These are phyloP conservation scores for Neoboletus brunneissimus DNA, from an alignment of 768 basidiomycete genomes.

Conservation along the genomic window DNA sequence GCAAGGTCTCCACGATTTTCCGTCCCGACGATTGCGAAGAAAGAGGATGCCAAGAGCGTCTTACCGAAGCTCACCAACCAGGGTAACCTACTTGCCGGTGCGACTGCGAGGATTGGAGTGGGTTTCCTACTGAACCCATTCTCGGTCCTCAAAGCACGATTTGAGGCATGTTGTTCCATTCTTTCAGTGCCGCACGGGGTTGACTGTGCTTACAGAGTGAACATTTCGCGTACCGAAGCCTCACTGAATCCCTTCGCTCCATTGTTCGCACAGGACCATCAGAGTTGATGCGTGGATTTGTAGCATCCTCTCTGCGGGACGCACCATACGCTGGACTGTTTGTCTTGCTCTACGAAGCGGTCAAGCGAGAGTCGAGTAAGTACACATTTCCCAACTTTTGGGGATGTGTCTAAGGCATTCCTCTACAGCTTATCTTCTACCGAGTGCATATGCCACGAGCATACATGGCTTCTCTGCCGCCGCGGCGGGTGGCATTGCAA, in stretches of 20 bases:
- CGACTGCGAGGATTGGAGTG: constrained; percentile 72
- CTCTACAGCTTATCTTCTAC: constrained; percentile 39
- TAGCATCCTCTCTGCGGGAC: constrained; percentile 88
- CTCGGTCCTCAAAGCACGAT: constrained; percentile 88
- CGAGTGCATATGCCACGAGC: constrained; percentile 44
- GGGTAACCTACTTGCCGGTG: constrained; percentile 87
- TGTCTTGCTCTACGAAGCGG: constrained; percentile 81
- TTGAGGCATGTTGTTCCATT: constrained; percentile 60
- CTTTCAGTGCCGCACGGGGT: not conserved
- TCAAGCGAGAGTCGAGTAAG: constrained; percentile 72
- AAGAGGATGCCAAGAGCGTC: constrained; percentile 42
- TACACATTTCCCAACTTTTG: constrained; percentile 1
- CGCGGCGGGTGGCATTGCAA: constrained; percentile 79
- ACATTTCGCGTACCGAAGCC: constrained; percentile 65
- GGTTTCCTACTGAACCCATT: constrained; percentile 88
- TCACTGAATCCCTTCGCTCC: constrained; percentile 55
- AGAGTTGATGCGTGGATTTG: constrained; percentile 81
- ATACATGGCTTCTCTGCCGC: constrained; percentile 71
- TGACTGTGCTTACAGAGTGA: constrained; percentile 56
- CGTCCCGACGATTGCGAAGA: constrained; percentile 13
- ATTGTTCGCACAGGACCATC: constrained; percentile 70
- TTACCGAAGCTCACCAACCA: constrained; percentile 68
- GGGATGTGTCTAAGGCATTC: constrained; percentile 5
- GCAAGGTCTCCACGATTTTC: constrained; percentile 72
- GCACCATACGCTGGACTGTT: constrained; percentile 94